Base-by-base conservation (phyloP, 306 rosid genomes). In the Malus domestica region DNA sequence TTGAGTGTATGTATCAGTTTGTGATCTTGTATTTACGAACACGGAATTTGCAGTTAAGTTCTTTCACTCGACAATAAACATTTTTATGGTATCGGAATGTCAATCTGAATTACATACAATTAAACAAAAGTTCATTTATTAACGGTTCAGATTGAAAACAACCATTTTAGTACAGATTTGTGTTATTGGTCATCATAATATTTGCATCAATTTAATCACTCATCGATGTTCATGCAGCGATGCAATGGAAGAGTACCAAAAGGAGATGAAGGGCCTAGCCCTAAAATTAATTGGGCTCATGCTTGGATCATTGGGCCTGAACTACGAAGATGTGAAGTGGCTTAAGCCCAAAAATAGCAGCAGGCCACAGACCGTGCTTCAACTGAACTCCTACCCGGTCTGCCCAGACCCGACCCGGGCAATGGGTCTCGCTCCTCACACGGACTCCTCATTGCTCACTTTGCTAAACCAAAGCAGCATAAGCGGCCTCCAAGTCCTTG, bases 401-500 rank as follows among this genome's bases (percentile, higher is more conserved):
- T 88, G 92, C 76, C 92, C 89, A 1, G 86, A 88, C 44, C 90
- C 90, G 0, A 16, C 25, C 18, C 78, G 33, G 20, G 89, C 83
- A 52, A 80, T 88, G 82, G 96, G 96, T 76, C 13, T 90, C 29
- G 88, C 87, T 32, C 81, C 89, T 38, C 92, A 86, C 33, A 85
- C 88, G 0, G 92, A 88, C 84, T 77, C 92, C 10, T 86, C 92
- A 4, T 1, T 88, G 25, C 69, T 88, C 57, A 90, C 96, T 38
- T 30, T 88, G 40, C 55, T 88, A 1, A 20, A 78, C 76, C 93
- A 85, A 64, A 57, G 73, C 74, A 25, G 3, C 32, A 63, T 35
- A 4, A n/a, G 16, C 0, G 96, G 93, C 15, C 80, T 88, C 58
- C 83, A 86, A 49, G 71, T 88, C 44, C 61, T 52, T 3, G 2